Percentiles rank a stretch among this genome's conserved stretches.
Conservation (phyloP, 2,329 filamentous ascomycete species). For the Sporothrix variecibatus region DNA sequence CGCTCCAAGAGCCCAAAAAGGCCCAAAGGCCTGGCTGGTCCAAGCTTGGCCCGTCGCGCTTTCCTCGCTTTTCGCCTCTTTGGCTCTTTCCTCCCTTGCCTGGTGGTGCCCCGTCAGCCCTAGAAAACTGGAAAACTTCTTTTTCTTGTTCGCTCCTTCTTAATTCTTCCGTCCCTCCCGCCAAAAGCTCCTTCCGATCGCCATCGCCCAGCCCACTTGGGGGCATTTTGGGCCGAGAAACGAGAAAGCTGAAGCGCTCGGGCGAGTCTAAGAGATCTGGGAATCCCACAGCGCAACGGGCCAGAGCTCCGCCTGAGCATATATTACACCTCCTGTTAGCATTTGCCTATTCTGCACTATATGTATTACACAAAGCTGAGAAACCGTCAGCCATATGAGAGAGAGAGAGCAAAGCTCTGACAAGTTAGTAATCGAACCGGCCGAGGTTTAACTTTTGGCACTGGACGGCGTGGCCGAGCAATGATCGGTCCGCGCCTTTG, state of each 20-base stretch:
- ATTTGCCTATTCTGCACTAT: neutral
- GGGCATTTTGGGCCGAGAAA: neutral
- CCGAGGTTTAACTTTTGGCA: neutral
- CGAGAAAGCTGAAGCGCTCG: neutral
- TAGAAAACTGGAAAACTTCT: neutral
- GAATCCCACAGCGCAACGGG: neutral
- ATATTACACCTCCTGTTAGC: no score
- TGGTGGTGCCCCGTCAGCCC: neutral
- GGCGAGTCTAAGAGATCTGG: neutral
- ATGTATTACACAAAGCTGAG: neutral
- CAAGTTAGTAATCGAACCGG: neutral
- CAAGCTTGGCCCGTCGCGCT: neutral
- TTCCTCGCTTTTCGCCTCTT: slow-evolving; percentile 5
- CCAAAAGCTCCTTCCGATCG: slow-evolving; percentile 2
- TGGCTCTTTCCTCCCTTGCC: neutral
- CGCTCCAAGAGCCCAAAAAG: neutral
- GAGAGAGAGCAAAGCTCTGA: neutral
- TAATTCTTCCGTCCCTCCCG: neutral
- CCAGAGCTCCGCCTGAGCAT: neutral
- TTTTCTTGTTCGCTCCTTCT: neutral
- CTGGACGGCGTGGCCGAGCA: slow-evolving; percentile 2
- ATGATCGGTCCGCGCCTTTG: neutral
- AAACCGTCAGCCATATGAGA: neutral
- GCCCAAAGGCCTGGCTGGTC: neutral
- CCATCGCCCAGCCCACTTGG: slow-evolving; percentile 2